Base-by-base conservation (phyloP, 1,284 basidiomycete species). In the Ganoderma boninense region DNA sequence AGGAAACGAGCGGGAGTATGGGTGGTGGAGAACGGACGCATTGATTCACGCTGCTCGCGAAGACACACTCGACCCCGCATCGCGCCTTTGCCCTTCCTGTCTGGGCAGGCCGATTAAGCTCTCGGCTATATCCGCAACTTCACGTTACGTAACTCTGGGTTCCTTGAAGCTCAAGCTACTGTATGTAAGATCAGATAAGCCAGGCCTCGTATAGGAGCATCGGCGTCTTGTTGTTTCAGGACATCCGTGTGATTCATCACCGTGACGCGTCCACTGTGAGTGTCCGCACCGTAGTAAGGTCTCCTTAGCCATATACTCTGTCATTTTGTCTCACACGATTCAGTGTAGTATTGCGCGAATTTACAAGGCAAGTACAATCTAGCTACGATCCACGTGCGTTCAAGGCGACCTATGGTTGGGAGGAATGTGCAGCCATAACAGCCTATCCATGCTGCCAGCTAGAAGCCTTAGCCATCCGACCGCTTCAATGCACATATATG, bases 21-120 rank as follows among this genome's bases (percentile, higher is more conserved):
- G 49, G 4, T 35, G 46, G 46, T 46, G 42, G n/a, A 43, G 60
- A 42, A 62, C 59, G 69, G 71, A 73, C 65, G 71, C 72, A 73
- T 73, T 68, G 56, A 66, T 69, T 65, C 67, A 68, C 64, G 54
- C 56, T 72, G 63, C 66, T 54, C 26, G 49, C 49, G 49, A 49
- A 49, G n/a, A 49, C 32, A 5, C 32, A 54, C 42, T 23, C 14
- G 46, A 32, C 32, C 32, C 32, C 62, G 35, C 61, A 43, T 3
- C 42, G 40, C 32, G 38, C 42, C 60, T 42, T 40, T 1, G 14
- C 60, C 23, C 43, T 42, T 1, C 32, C 18, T 35, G 57, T 14
- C 29, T 59, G 14, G 57, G 20, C 57, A 40, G 57, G 35, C 35
- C 57, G 10, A n/a, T 23, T n/a, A 40, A 60, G 32, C 32, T 38